phyloP scores from a whole-genome alignment of 129 eudicot species.

The Calendula officinalis region DNA sequence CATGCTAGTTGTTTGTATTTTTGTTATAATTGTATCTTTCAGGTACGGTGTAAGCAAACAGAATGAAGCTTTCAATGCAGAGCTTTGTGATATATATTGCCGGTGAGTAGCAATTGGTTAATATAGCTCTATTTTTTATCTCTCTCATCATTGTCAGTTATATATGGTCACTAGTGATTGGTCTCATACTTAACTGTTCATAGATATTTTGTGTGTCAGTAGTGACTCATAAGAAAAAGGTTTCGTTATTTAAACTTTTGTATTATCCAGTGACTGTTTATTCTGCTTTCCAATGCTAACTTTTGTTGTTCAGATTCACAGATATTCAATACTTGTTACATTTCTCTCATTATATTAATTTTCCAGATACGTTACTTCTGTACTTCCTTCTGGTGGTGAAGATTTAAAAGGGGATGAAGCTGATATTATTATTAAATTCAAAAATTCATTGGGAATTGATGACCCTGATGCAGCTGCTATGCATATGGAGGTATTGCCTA shows the following conservation, averaged over 20 bases:
- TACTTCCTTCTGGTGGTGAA: constrained; percentile 78
- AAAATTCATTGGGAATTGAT: constrained; percentile 88
- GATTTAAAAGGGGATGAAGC: constrained; percentile 89
- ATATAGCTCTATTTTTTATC: background rate
- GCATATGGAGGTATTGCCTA: constrained; percentile 89
- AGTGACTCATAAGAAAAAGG: too few species aligned
- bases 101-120: constrained; percentile 47
- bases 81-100: constrained; percentile 79
- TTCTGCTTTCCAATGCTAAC: too few species aligned
- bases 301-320: too few species aligned
- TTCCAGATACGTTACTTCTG: constrained; percentile 72
- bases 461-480: constrained; percentile 99
- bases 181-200: background rate
- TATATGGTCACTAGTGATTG: background rate
- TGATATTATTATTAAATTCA: constrained; percentile 68
- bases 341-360: constrained; percentile 7
- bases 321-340: constrained; percentile 2
- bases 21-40: constrained; percentile 24
- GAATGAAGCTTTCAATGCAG: constrained; percentile 83
- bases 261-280: too few species aligned
- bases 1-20: constrained; percentile 7
- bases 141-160: background rate
- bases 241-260: too few species aligned
- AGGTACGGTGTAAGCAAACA: constrained; percentile 96
- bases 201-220: too few species aligned